phyloP scores from a whole-genome alignment of 257 asterid species.

The Ophiorrhiza pumila region DNA sequence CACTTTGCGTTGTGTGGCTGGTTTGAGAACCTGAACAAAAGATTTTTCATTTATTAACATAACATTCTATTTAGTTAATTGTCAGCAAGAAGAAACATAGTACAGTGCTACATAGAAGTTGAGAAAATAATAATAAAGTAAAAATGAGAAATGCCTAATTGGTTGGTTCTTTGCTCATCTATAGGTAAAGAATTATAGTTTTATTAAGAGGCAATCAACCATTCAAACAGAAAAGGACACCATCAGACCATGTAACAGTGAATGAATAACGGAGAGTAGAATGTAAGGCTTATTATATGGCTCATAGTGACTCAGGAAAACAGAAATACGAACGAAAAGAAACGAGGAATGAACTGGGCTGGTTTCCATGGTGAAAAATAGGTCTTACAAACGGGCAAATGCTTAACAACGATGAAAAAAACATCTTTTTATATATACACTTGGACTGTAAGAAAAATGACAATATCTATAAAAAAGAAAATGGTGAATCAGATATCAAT shows the following conservation, averaged over 20 bases:
- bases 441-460: background rate
- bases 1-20: conserved; percentile 40
- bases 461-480: background rate
- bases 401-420: background rate
- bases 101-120: background rate
- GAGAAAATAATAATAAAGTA: no score
- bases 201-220: background rate
- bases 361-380: background rate
- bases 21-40: conserved; percentile 36
- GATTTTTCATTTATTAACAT: background rate
- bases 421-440: background rate
- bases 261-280: background rate
- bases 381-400: background rate
- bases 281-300: background rate
- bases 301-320: background rate
- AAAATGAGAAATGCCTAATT: background rate
- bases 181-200: background rate
- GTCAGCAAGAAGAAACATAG: conserved; percentile 3
- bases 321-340: background rate
- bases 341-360: background rate
- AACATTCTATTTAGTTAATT: background rate
- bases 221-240: background rate
- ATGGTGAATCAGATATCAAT: background rate
- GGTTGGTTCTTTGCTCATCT: background rate
- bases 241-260: no score